Conservation (phyloP, 2,329 filamentous ascomycete species). For the Diaporthe batatas region DNA sequence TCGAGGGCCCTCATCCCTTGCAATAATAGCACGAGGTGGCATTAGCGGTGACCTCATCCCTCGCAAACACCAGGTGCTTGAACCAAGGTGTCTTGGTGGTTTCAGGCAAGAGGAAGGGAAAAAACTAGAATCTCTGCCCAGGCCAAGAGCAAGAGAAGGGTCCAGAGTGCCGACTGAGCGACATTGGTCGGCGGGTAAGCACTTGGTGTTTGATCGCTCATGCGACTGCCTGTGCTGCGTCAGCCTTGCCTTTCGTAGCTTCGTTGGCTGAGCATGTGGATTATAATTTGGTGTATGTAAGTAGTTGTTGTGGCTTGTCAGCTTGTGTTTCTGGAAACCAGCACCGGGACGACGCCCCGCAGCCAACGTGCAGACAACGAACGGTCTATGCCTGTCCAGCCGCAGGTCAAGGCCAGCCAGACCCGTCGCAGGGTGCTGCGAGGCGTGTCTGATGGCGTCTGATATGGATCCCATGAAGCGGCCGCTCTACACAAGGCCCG, state of each 20-base stretch:
- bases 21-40: constrained; percentile 1
- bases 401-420: constrained; percentile 7
- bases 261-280: constrained; percentile 30
- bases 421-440: constrained; percentile 24
- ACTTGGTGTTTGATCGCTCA: constrained; percentile 17
- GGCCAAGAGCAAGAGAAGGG: constrained; percentile 10
- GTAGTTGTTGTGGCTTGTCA: constrained; percentile 7
- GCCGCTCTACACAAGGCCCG: constrained; percentile 6
- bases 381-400: not conserved
- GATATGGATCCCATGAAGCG: constrained; percentile 27
- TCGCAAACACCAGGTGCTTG: not conserved
- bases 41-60: constrained; percentile 30
- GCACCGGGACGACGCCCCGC: not conserved
- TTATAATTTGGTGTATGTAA: too few species aligned
- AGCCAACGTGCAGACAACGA: constrained; percentile 7
- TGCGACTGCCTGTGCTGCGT: constrained; percentile 31
- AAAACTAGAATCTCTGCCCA: not conserved
- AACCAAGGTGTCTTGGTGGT: constrained; percentile 16
- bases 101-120: constrained; percentile 1
- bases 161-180: not conserved
- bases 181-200: constrained; percentile 19
- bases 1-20: constrained; percentile 32
- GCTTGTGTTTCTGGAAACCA: not conserved
- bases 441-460: constrained; percentile 29
- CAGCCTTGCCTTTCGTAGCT: constrained; percentile 27